Evolutionary conservation across 2,329 filamentous ascomycete species (phyloP).

Genomic region (Aspergillus melleus): DNA sequence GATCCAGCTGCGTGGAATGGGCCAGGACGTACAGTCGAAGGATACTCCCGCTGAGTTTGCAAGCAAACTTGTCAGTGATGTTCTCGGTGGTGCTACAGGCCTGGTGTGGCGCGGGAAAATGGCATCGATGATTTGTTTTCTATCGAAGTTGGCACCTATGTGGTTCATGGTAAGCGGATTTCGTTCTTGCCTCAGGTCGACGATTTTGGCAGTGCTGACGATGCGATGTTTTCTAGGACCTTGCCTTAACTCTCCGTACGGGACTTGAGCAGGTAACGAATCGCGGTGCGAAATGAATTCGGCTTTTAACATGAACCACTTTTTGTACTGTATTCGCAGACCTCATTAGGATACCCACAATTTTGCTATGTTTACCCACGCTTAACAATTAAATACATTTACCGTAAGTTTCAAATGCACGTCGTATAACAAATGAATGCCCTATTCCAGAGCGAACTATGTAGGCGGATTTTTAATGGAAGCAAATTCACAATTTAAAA

Average conservation of each 20-base stretch:
- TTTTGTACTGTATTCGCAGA: too few species aligned
- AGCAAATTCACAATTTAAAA: too few species aligned
- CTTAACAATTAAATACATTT: too few species aligned
- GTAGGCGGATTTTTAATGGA: too few species aligned
- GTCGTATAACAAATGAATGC: too few species aligned
- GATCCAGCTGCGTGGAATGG: slow-evolving; percentile 3
- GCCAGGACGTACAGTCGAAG: slow-evolving; percentile 1
- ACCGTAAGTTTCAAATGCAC: too few species aligned
- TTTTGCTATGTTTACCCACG: too few species aligned
- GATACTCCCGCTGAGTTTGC: slow-evolving; percentile 7
- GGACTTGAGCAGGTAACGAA: not conserved
- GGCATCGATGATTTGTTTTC: slow-evolving; percentile 5
- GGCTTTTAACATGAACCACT: too few species aligned
- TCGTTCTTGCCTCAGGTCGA: not conserved
- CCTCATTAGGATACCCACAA: too few species aligned
- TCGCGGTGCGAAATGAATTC: too few species aligned
- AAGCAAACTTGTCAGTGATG: not conserved
- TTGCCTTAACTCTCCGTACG: not conserved
- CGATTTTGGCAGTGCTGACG: not conserved
- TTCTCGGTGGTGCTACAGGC: not conserved
- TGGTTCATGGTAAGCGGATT: not conserved
- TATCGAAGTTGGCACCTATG: not conserved
- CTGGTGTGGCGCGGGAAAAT: slow-evolving; percentile 8
- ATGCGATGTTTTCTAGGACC: not conserved
- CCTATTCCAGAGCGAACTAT: too few species aligned